A percentile compares a stretch with the other conserved stretches of the same genome.
Conservation (phyloP, 495 filamentous ascomycete genomes). For the Penicillium soppii region DNA sequence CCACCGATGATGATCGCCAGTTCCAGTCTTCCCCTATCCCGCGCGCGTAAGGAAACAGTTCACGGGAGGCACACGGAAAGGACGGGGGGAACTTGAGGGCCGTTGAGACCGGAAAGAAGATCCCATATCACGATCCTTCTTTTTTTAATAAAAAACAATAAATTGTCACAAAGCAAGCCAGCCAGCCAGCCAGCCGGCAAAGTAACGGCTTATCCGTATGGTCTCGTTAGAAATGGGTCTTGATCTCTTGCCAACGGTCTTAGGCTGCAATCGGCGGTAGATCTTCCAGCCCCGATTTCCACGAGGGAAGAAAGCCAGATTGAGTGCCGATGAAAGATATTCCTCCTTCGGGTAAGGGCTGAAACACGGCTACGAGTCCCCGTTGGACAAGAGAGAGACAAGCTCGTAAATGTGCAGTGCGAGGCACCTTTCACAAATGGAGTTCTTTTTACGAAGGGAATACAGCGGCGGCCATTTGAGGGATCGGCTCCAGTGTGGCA, state of each 20-base stretch:
- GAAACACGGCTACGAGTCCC: conserved; percentile 2
- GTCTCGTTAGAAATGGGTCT: conserved; percentile 3
- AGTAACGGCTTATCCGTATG: too few species aligned
- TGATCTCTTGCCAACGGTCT: conserved; percentile 3
- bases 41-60: too few species aligned
- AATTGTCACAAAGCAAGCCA: background rate
- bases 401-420: background rate
- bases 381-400: background rate
- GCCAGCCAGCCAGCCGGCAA: too few species aligned
- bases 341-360: conserved; percentile 1
- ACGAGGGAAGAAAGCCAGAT: conserved; percentile 7
- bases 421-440: background rate
- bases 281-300: conserved; percentile 8
- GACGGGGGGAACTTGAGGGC: too few species aligned
- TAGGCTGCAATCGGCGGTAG: background rate
- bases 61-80: too few species aligned
- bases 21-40: too few species aligned
- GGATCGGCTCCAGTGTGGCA: conserved; percentile 6
- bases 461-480: background rate
- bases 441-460: background rate
- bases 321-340: background rate
- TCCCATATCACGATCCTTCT: too few species aligned
- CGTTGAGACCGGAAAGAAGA: too few species aligned
- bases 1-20: background rate
- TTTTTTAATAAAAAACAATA: background rate